Evolutionary conservation across 305 asterid species (phyloP).

Genomic region (Fraxinus latifolia): DNA sequence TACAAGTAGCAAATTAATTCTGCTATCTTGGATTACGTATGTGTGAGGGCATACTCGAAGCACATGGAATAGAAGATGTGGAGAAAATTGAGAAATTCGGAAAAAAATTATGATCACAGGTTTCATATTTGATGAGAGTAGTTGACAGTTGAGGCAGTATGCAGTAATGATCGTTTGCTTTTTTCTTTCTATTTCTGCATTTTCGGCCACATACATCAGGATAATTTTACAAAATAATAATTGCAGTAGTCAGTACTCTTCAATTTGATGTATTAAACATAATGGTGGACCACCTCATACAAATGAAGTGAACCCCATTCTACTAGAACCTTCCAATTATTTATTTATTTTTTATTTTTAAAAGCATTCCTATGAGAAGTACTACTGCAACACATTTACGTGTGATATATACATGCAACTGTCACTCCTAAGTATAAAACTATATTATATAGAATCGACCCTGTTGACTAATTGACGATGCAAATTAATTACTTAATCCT

Average conservation of each 20-base stretch:
- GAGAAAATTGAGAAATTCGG: constrained; percentile 1
- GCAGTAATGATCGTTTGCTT: constrained; percentile 9
- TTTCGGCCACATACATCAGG: constrained; percentile 30
- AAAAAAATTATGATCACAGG: neutral
- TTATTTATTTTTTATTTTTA: neutral
- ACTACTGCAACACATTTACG: neutral
- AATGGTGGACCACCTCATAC: neutral
- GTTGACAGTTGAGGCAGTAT: constrained; percentile 40
- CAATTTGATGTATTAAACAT: neutral
- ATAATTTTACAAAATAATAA: neutral
- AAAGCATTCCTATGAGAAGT: neutral
- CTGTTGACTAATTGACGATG: neutral
- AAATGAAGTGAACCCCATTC: neutral
- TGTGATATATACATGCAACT: neutral
- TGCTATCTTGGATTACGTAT: neutral
- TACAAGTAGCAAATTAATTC: neutral
- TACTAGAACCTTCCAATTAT: neutral
- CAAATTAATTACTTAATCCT: neutral
- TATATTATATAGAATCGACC: neutral
- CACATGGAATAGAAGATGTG: neutral
- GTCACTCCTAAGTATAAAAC: neutral
- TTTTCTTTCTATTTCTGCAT: constrained; percentile 24
- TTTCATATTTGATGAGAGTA: constrained; percentile 25
- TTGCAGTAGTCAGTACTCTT: neutral
- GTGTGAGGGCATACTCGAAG: neutral